Conservation (phyloP, 2,329 filamentous ascomycete species). For the Paecilomyces niveus region DNA sequence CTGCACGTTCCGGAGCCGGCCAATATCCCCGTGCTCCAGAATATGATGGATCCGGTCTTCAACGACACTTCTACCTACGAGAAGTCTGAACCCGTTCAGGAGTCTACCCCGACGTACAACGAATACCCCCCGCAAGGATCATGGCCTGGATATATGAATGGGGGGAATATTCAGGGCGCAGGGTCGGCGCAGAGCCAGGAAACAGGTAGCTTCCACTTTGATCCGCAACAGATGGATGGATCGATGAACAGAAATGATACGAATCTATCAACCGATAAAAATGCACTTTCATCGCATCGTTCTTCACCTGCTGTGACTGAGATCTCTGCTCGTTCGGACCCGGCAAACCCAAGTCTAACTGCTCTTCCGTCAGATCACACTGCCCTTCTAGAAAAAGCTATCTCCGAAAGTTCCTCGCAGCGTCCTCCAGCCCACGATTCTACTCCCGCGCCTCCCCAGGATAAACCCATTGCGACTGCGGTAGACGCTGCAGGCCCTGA, state of each 20-base stretch:
- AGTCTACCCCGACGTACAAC: conserved; percentile 10
- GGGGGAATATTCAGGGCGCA: neutral
- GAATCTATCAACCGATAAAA: conserved; percentile 16
- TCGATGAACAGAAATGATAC: conserved; percentile 20
- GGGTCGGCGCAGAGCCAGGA: conserved; percentile 12
- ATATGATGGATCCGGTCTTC: conserved; percentile 65
- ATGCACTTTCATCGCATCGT: conserved; percentile 10
- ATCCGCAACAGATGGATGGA: conserved; percentile 15
- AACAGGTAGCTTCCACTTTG: conserved; percentile 27
- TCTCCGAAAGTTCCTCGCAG: conserved; percentile 9
- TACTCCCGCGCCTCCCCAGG: conserved; percentile 11
- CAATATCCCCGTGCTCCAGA: conserved; percentile 62
- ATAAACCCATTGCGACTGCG: conserved; percentile 20
- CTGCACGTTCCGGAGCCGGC: conserved; percentile 61
- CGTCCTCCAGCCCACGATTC: conserved; percentile 12
- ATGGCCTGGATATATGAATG: neutral
- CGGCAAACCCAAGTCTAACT: conserved; percentile 17
- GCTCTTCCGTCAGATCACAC: conserved; percentile 18
- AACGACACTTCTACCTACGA: conserved; percentile 58
- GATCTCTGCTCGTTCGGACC: conserved; percentile 5
- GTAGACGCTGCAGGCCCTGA: conserved; percentile 20
- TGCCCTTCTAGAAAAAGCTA: conserved; percentile 13
- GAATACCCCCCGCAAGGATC: conserved; percentile 7
- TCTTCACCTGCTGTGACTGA: conserved; percentile 11
- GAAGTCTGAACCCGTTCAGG: conserved; percentile 28